Conservation (phyloP, 495 filamentous ascomycete species). For the Letharia lupina region DNA sequence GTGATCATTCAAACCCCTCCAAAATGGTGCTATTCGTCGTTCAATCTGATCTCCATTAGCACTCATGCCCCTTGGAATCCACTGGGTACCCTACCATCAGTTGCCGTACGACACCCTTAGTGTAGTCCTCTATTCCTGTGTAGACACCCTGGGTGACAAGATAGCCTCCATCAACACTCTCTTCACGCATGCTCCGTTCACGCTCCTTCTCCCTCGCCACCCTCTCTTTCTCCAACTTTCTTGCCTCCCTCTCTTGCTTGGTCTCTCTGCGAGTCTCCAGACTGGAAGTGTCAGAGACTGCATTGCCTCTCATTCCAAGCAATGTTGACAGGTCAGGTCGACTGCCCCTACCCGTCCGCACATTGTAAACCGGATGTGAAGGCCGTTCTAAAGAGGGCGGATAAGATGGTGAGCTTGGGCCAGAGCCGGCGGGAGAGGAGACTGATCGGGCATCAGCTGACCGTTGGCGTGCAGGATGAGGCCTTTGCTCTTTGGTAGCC, state of each 20-base stretch:
- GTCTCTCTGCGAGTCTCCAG: constrained; percentile 66
- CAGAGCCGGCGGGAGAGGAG: constrained; percentile 20
- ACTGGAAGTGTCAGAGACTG: constrained; percentile 35
- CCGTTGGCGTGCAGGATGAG: constrained; percentile 26
- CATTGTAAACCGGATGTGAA: constrained; percentile 22
- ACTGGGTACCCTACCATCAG: constrained; percentile 49
- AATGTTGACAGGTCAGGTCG: constrained; percentile 50
- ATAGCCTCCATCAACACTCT: constrained; percentile 90
- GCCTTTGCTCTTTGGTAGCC: constrained; percentile 51
- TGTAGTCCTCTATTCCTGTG: constrained; percentile 86
- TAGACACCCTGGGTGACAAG: constrained; percentile 92
- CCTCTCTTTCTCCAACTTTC: constrained; percentile 76
- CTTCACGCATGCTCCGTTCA: constrained; percentile 86
- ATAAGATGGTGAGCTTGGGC: constrained; percentile 22
- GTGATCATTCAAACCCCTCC: constrained; percentile 86
- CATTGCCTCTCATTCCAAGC: constrained; percentile 38
- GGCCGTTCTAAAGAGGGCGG: constrained; percentile 23
- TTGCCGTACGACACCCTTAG: constrained; percentile 80
- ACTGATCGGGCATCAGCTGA: constrained; percentile 23
- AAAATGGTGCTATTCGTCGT: constrained; percentile 86
- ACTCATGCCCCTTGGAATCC: constrained; percentile 33
- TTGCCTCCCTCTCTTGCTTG: constrained; percentile 81
- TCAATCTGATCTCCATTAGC: constrained; percentile 48
- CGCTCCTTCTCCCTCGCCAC: constrained; percentile 65
- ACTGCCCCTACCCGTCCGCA: constrained; percentile 41